These are phyloP conservation scores for Diplodia intermedia DNA, from an alignment of 2,329 filamentous ascomycete species.

Conservation along the genomic window DNA sequence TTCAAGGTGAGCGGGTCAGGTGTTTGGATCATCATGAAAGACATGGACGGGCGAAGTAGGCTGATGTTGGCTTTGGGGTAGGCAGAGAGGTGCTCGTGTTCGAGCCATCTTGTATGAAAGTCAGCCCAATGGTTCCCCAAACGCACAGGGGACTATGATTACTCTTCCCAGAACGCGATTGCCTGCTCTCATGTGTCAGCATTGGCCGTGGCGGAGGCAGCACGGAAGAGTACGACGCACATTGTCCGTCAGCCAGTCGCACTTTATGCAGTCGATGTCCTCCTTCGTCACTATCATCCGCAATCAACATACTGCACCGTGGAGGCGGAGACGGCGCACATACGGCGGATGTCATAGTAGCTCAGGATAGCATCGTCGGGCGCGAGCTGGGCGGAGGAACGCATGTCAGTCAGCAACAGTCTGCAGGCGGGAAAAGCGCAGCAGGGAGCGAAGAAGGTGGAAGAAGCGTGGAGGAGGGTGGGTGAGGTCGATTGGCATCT, in stretches of 20 bases:
- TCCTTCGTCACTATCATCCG: constrained; percentile 74
- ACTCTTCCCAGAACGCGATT: constrained; percentile 98
- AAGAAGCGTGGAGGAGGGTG: neutral
- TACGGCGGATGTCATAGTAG: constrained; percentile 71
- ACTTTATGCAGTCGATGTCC: constrained; percentile 85
- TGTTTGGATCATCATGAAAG: constrained; percentile 85
- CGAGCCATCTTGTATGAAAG: constrained; percentile 68
- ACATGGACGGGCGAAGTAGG: constrained; percentile 90
- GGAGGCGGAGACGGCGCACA: constrained; percentile 1
- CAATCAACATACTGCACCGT: neutral
- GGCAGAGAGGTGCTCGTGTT: constrained; percentile 81
- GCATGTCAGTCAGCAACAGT: constrained; percentile 36
- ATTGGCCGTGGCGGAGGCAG: constrained; percentile 16
- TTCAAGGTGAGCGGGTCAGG: constrained; percentile 62
- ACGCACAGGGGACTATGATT: constrained; percentile 45
- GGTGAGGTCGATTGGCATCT: neutral
- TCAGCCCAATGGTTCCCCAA: neutral
- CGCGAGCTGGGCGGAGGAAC: constrained; percentile 49
- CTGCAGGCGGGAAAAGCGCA: neutral
- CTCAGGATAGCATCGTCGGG: constrained; percentile 74
- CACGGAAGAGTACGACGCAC: constrained; percentile 56
- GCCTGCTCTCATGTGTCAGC: constrained; percentile 61
- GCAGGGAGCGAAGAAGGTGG: constrained; percentile 3
- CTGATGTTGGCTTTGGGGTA: constrained; percentile 86
- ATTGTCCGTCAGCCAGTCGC: constrained; percentile 98